These are phyloP conservation scores for Paspalum notatum DNA, from an alignment of 176 grass and related monocot species.

Conservation along the genomic window DNA sequence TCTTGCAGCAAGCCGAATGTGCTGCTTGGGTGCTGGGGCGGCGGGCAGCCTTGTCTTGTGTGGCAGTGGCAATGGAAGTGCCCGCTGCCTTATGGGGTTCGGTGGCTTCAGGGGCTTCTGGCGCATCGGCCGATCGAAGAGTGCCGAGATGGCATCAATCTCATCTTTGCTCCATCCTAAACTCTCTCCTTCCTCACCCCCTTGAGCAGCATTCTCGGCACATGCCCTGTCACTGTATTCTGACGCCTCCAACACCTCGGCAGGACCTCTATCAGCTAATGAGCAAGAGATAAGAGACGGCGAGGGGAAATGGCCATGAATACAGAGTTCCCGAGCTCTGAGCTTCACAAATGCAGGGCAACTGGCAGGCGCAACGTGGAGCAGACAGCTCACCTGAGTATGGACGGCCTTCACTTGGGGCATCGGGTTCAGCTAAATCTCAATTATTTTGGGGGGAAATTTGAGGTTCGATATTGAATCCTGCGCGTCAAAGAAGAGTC, in stretches of 20 bases:
- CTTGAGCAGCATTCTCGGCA: neutral
- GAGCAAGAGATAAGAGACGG: constrained; percentile 10
- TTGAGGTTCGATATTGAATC: neutral
- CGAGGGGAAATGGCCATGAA: neutral
- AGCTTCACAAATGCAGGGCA: neutral
- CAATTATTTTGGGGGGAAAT: neutral
- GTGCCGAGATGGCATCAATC: constrained; percentile 74
- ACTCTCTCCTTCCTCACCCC: neutral
- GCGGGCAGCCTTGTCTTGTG: constrained; percentile 48
- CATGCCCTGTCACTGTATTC: neutral
- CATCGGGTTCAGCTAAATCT: neutral
- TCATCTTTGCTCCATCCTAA: constrained; percentile 66
- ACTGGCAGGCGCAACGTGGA: neutral
- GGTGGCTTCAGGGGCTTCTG: constrained; percentile 37
- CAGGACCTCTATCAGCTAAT: neutral
- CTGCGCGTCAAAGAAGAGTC: neutral
- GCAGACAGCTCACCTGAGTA: neutral
- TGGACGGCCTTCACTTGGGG: neutral
- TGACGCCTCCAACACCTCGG: neutral
- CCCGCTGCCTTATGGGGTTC: constrained; percentile 46
- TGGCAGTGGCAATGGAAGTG: constrained; percentile 54
- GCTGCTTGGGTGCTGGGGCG: constrained; percentile 56
- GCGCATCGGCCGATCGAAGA: constrained; percentile 72
- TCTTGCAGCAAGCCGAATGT: constrained; percentile 48
- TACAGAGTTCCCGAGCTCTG: neutral